Evolutionary conservation across 2,329 filamentous ascomycete species (phyloP).

Genomic region (Clathrospora elynae): DNA sequence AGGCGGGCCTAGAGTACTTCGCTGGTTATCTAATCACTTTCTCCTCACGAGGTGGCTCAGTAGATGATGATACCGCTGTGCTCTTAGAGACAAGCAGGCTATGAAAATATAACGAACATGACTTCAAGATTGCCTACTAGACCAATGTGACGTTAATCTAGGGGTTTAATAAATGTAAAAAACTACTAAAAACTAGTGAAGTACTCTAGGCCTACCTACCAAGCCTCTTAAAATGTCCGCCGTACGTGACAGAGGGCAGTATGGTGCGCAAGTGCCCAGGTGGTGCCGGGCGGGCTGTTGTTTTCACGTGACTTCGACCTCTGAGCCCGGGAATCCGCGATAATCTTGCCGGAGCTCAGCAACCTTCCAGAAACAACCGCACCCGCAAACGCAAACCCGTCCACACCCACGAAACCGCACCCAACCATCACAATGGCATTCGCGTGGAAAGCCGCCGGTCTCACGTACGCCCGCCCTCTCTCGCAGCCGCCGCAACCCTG

Average conservation of each 20-base stretch:
- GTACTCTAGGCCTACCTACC: too few species aligned
- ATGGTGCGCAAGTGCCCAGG: not conserved
- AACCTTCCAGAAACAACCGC: conserved; percentile 34
- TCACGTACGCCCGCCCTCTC: conserved; percentile 71
- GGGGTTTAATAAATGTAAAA: too few species aligned
- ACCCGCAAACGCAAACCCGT: conserved; percentile 31
- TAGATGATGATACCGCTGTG: conserved; percentile 14
- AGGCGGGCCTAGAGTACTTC: too few species aligned
- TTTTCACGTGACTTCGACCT: conserved; percentile 36
- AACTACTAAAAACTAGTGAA: too few species aligned
- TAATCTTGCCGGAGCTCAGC: conserved; percentile 34
- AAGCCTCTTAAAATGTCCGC: too few species aligned
- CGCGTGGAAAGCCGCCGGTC: conserved; percentile 97
- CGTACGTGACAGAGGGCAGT: conserved; percentile 2
- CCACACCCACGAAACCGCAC: conserved; percentile 32
- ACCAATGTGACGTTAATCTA: too few species aligned
- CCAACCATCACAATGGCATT: conserved; percentile 78
- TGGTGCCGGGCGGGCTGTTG: not conserved
- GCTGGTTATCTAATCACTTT: too few species aligned
- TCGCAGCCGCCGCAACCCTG: conserved; percentile 3
- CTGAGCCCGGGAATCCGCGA: conserved; percentile 38
- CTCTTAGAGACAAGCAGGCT: conserved; percentile 12
- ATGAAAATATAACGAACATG: conserved; percentile 34
- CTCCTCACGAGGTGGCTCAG: not conserved
- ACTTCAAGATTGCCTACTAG: not conserved